phyloP scores from a whole-genome alignment of 352 stramenopile species.

The Phytophthora citricola region DNA sequence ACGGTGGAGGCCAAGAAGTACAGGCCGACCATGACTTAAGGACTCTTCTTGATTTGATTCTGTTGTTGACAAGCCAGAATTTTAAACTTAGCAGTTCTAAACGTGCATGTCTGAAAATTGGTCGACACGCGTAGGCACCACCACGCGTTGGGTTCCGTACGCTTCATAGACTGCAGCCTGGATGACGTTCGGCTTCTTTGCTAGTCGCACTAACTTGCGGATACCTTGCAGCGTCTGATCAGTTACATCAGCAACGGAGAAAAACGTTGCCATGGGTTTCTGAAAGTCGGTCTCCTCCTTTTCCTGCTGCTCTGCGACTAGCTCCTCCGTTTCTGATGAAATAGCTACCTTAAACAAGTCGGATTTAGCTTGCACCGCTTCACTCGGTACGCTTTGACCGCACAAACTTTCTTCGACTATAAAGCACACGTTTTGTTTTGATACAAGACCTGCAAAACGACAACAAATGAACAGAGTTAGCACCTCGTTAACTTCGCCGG shows the following conservation, averaged over 20 bases:
- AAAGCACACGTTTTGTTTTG: slow-evolving; percentile 31
- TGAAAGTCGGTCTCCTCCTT: neutral
- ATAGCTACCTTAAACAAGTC: slow-evolving; percentile 9
- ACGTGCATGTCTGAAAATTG: slow-evolving; percentile 50
- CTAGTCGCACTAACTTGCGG: slow-evolving; percentile 51
- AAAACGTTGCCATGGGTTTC: slow-evolving; percentile 11
- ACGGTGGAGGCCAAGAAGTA: slow-evolving; percentile 90
- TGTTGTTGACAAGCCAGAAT: neutral
- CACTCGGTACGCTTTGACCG: slow-evolving; percentile 6
- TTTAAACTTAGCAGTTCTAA: slow-evolving; percentile 58
- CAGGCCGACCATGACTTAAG: slow-evolving; percentile 72
- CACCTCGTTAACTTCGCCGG: neutral
- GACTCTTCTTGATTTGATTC: neutral
- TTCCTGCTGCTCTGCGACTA: neutral
- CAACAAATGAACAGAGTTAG: neutral
- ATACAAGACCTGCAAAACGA: slow-evolving; percentile 21
- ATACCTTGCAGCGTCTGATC: slow-evolving; percentile 63
- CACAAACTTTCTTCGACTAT: slow-evolving; percentile 50
- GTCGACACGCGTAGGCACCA: slow-evolving; percentile 43
- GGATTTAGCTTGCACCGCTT: slow-evolving; percentile 29
- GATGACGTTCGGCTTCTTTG: slow-evolving; percentile 28
- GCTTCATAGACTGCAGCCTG: slow-evolving; percentile 50
- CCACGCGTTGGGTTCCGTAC: slow-evolving; percentile 55
- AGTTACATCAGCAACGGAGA: slow-evolving; percentile 62
- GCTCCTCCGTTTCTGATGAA: neutral